These are phyloP conservation scores for Ceriops decandra DNA, from an alignment of 345 rosid genomes.

Conservation along the genomic window DNA sequence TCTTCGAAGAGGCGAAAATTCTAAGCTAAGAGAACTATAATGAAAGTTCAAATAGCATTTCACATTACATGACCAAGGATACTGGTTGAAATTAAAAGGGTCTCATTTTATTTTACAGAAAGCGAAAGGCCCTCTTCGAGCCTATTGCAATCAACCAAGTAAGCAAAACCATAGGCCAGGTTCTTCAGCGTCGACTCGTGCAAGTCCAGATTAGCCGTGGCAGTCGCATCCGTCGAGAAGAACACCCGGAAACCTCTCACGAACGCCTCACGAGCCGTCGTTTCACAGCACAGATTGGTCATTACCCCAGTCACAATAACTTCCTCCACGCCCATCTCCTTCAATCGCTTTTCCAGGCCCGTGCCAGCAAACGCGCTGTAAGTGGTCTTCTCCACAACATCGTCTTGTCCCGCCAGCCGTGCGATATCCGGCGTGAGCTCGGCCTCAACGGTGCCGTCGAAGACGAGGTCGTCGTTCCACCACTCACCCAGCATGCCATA, in stretches of 20 bases:
- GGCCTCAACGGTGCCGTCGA: constrained; percentile 57
- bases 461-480: constrained; percentile 54
- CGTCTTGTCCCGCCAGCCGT: constrained; percentile 22
- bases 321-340: constrained; percentile 58
- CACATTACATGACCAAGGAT: too few species aligned
- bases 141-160: constrained; percentile 53
- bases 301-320: constrained; percentile 69
- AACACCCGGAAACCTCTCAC: constrained; percentile 67
- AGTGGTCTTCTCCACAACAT: constrained; percentile 65
- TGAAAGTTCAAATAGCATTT: neutral
- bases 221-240: constrained; percentile 76
- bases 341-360: constrained; percentile 48
- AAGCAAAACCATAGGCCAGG: constrained; percentile 66
- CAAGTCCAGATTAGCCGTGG: constrained; percentile 50
- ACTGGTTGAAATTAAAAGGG: too few species aligned
- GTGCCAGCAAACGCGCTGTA: constrained; percentile 63
- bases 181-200: constrained; percentile 65
- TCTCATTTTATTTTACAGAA: too few species aligned
- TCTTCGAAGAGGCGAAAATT: too few species aligned
- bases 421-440: constrained; percentile 49
- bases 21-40: too few species aligned
- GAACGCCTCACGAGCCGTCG: constrained; percentile 83
- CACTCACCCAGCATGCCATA: constrained; percentile 62
- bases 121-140: constrained; percentile 5
- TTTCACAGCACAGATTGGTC: constrained; percentile 83